phyloP scores from a whole-genome alignment of 108 stramenopile genomes.

The Pseudonitzschia multiseries region DNA sequence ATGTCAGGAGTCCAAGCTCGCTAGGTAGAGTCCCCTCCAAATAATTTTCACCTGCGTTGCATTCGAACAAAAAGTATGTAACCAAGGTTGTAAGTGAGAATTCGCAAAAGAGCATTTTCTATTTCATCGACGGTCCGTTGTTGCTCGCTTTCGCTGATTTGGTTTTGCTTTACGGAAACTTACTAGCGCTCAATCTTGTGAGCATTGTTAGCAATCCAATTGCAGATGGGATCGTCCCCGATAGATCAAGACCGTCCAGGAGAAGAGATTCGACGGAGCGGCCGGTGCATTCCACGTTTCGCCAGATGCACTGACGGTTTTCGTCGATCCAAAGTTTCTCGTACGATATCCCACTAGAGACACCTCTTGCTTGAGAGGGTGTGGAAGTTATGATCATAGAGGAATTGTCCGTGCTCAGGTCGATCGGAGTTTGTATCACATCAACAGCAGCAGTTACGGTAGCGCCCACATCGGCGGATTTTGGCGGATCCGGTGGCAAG shows the following conservation, averaged over 20 bases:
- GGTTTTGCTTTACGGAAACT: not conserved
- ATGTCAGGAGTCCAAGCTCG: slow-evolving; percentile 32
- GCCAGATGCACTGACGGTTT: not conserved
- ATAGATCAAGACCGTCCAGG: not conserved
- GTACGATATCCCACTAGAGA: not conserved
- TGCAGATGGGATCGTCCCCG: not conserved
- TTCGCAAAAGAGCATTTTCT: not conserved
- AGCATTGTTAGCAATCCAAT: slow-evolving; percentile 1
- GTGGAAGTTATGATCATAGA: not conserved
- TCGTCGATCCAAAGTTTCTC: not conserved
- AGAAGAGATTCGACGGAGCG: not conserved
- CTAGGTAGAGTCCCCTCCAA: slow-evolving; percentile 38
- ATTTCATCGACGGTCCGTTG: not conserved
- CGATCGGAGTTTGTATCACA: not conserved
- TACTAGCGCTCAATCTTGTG: not conserved
- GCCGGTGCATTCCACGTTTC: not conserved
- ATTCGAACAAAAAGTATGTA: too few relatives aligned
- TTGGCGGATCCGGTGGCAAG: not conserved
- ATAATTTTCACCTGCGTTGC: slow-evolving; percentile 14
- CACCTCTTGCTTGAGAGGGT: not conserved
- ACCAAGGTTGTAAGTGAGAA: not conserved
- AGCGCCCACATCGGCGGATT: too few relatives aligned
- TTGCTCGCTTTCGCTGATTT: not conserved
- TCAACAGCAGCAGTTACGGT: not conserved
- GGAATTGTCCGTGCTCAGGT: not conserved